Evolutionary conservation across 768 basidiomycete genomes (phyloP).

Genomic region (Suillus spraguei): DNA sequence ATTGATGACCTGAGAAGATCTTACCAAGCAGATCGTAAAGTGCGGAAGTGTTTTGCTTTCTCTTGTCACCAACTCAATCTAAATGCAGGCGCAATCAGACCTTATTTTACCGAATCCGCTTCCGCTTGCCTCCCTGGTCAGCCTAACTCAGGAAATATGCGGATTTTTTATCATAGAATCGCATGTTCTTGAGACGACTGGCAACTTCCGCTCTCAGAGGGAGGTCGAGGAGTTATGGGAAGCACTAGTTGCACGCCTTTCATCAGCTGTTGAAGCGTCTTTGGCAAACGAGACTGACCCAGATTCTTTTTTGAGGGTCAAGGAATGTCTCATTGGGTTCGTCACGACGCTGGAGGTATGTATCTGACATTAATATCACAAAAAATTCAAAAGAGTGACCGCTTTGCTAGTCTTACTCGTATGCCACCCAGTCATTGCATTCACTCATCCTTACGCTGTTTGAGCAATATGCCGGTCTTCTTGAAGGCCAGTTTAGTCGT

Average conservation of each 20-base stretch:
- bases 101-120: constrained; percentile 85
- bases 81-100: constrained; percentile 87
- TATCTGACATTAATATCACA: neutral
- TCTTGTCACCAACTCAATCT: constrained; percentile 18
- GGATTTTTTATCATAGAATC: constrained; percentile 98
- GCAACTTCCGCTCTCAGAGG: constrained; percentile 83
- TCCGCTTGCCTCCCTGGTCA: constrained; percentile 63
- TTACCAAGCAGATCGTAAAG: constrained; percentile 98
- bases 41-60: constrained; percentile 24
- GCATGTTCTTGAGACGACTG: constrained; percentile 87
- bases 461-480: constrained; percentile 82
- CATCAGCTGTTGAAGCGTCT: constrained; percentile 71
- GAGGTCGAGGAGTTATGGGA: constrained; percentile 98
- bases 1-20: constrained; percentile 86
- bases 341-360: constrained; percentile 90
- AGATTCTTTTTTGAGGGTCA: constrained; percentile 79
- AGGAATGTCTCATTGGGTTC: constrained; percentile 83
- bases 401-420: constrained; percentile 72
- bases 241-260: constrained; percentile 72
- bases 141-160: constrained; percentile 90
- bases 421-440: constrained; percentile 82
- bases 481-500: constrained; percentile 78
- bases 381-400: constrained; percentile 8
- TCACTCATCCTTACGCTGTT: constrained; percentile 86
- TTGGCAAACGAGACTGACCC: constrained; percentile 76